These are phyloP conservation scores for Nitzschia palea DNA, from an alignment of 108 stramenopile species.

Conservation along the genomic window DNA sequence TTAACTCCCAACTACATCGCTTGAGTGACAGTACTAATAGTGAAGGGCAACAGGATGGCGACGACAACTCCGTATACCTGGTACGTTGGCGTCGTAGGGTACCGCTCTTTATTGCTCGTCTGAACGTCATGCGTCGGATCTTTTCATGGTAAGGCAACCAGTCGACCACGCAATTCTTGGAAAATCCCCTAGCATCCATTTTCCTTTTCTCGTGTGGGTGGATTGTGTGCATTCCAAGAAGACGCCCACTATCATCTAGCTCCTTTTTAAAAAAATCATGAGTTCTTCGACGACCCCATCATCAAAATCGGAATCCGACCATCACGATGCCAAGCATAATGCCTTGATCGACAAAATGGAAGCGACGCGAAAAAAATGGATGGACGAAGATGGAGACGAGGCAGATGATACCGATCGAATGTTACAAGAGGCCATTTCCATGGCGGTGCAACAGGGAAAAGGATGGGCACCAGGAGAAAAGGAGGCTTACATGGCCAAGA, in stretches of 20 bases:
- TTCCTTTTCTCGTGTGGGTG: no score
- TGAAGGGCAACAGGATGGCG: no score
- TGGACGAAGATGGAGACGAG: slow-evolving; percentile 60
- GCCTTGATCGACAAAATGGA: slow-evolving; percentile 66
- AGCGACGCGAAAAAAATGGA: slow-evolving; percentile 59
- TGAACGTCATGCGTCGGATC: no score
- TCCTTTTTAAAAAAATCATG: not conserved
- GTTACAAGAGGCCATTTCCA: slow-evolving; percentile 82
- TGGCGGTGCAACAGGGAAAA: slow-evolving; percentile 83
- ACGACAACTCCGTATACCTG: no score
- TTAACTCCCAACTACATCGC: no score
- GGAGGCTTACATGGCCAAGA: slow-evolving; percentile 75
- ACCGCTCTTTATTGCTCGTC: no score
- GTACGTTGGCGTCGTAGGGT: no score
- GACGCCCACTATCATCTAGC: not conserved
- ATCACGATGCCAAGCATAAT: slow-evolving; percentile 22
- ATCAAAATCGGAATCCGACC: not conserved
- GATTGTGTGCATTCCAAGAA: not conserved
- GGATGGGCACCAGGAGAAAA: slow-evolving; percentile 86
- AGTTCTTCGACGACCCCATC: not conserved
- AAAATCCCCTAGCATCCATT: no score
- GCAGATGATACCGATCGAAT: slow-evolving; percentile 50
- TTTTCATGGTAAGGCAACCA: no score
- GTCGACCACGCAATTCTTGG: no score
- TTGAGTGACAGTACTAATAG: no score